Conservation (phyloP, 345 rosid species). For the Ceriops decandra region DNA sequence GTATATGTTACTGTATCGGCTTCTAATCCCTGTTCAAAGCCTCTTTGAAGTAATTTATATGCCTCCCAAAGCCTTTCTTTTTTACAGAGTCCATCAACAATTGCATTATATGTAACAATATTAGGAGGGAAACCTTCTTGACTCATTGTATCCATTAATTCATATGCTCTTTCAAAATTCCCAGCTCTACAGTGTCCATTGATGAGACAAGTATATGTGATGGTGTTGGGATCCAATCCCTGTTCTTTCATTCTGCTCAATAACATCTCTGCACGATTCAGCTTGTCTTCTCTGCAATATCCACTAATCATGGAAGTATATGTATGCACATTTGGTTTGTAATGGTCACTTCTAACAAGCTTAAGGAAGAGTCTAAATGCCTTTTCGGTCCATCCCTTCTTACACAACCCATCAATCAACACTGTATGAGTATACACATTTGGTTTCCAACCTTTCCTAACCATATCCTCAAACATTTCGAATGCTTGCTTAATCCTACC, state of each 20-base stretch:
- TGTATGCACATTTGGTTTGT: conserved; percentile 76
- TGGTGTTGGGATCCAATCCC: conserved; percentile 62
- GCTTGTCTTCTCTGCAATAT: conserved; percentile 71
- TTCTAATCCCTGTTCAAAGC: conserved; percentile 45
- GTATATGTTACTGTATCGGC: conserved; percentile 79
- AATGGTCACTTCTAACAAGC: conserved; percentile 69
- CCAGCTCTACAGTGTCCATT: conserved; percentile 73
- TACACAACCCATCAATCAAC: conserved; percentile 80
- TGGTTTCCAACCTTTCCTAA: conserved; percentile 69
- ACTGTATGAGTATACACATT: conserved; percentile 78
- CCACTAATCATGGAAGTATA: conserved; percentile 82
- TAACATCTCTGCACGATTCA: conserved; percentile 87
- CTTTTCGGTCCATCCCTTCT: conserved; percentile 91
- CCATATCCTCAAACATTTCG: conserved; percentile 86
- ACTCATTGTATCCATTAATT: conserved; percentile 66
- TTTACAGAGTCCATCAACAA: conserved; percentile 58
- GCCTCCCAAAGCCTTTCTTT: conserved; percentile 66
- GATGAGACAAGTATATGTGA: conserved; percentile 67
- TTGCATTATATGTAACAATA: conserved; percentile 58
- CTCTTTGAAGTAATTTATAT: conserved; percentile 48
- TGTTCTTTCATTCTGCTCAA: conserved; percentile 80
- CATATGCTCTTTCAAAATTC: conserved; percentile 61
- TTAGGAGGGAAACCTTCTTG: conserved; percentile 59
- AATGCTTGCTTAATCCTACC: conserved; percentile 87
- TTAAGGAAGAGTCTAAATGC: conserved; percentile 84